These are phyloP conservation scores for Vaccinium corymbosum DNA, from an alignment of 148 eudicot species.

Conservation along the genomic window DNA sequence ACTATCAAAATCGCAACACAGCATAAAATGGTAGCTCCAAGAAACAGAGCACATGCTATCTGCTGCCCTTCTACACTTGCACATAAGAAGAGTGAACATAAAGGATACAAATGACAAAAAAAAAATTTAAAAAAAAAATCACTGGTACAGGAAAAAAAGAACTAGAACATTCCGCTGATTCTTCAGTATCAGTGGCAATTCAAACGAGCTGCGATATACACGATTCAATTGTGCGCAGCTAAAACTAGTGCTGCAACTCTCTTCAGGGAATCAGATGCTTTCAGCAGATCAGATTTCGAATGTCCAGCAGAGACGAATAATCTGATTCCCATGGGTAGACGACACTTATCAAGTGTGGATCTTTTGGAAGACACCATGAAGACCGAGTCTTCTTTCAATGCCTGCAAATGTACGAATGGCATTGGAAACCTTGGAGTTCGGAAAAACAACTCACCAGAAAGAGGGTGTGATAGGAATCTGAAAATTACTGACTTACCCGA, in stretches of 20 bases:
- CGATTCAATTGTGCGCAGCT: slow-evolving; percentile 1
- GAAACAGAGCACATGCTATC: neutral
- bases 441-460: neutral
- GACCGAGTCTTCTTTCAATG: slow-evolving; percentile 61
- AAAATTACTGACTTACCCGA: slow-evolving; percentile 38
- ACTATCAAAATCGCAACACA: neutral
- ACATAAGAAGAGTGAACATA: neutral
- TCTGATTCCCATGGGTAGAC: slow-evolving; percentile 65
- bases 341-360: slow-evolving; percentile 75
- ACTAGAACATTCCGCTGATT: neutral
- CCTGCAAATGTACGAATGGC: slow-evolving; percentile 35
- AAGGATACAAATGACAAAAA: neutral
- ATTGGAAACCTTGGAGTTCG: neutral
- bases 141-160: neutral
- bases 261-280: slow-evolving; percentile 63
- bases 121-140: neutral
- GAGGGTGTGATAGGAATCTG: neutral
- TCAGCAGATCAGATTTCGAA: slow-evolving; percentile 64
- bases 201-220: neutral
- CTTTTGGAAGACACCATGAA: slow-evolving; percentile 68
- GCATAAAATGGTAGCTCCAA: neutral
- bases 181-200: neutral
- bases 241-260: slow-evolving; percentile 41
- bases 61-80: neutral
- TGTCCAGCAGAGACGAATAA: slow-evolving; percentile 82